These are phyloP conservation scores for Theobroma cacao DNA, from an alignment of 345 rosid genomes.

Conservation along the genomic window DNA sequence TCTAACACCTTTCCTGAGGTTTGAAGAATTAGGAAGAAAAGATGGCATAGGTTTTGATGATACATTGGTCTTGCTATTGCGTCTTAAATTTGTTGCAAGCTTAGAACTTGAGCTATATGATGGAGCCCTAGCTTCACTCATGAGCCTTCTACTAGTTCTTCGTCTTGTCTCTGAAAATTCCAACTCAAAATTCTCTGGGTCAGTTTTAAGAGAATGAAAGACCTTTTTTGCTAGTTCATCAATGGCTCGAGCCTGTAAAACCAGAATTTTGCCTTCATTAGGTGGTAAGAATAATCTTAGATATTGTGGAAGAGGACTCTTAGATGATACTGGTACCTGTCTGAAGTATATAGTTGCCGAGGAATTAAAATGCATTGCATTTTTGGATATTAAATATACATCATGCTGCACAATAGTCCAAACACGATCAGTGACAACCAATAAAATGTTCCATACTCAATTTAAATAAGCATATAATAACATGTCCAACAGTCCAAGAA, in stretches of 20 bases:
- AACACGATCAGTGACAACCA: slow-evolving; percentile 3
- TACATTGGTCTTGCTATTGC: neutral
- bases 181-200: slow-evolving; percentile 41
- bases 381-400: slow-evolving; percentile 45
- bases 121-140: slow-evolving; percentile 22
- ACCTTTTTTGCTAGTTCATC: slow-evolving; percentile 56
- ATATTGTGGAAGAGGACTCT: neutral
- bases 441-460: neutral
- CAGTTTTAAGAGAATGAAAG: slow-evolving; percentile 46
- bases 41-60: slow-evolving; percentile 20
- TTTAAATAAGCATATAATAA: neutral
- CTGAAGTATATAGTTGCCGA: slow-evolving; percentile 49
- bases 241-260: slow-evolving; percentile 58
- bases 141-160: slow-evolving; percentile 33
- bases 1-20: slow-evolving; percentile 19
- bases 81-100: slow-evolving; percentile 23
- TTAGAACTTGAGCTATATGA: slow-evolving; percentile 24
- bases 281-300: neutral
- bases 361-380: slow-evolving; percentile 70
- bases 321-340: slow-evolving; percentile 40
- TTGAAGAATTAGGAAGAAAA: slow-evolving; percentile 20
- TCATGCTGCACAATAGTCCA: slow-evolving; percentile 44
- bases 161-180: slow-evolving; percentile 44
- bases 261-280: slow-evolving; percentile 15
- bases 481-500: neutral